Base-by-base conservation (phyloP, 2,329 filamentous ascomycete species). In the Ascochyta fabae region DNA sequence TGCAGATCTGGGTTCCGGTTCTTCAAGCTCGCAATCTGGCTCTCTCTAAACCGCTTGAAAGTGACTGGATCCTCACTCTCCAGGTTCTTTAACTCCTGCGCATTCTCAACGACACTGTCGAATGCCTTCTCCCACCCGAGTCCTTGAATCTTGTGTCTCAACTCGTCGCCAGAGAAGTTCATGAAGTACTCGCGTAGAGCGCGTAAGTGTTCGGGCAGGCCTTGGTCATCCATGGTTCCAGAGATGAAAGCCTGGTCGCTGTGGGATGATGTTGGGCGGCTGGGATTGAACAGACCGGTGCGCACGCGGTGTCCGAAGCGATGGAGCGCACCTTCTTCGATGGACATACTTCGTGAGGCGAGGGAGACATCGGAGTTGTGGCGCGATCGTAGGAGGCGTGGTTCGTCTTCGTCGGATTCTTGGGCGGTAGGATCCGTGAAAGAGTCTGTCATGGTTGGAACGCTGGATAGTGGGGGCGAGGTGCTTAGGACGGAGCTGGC, bases 251-350 rank as follows among this genome's bases (percentile, higher is more conserved):
- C 58, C 44, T 65, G 60, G 4, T 64, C 58, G 43, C 8, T 56
- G 34, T 51, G 48, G n/a, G 48, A 56, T 0, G 67, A 70, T 6
- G 62, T 60, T 7, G 69, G 72, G 15, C 64, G 72, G 7, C 61
- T 69, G 1, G 65, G 60, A 27, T 76, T 72, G 39, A 89, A 77
- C 34, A 90, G 81, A 55, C 88, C 85, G 38, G 86, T 84, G 19
- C 87, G 84, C 40, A 90, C 79, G 60, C 84, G 82, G 66, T 90
- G 87, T 27, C 87, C 86, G 34, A 90, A 82, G 24, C 88, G 85
- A 67, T 89, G 88, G 63, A 90, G 83, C 29, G 84, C 84, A 29
- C 88, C 88, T 81, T 91, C 88, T 77, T 91, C 88, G 41, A 86
- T 81, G 0, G 83, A 83, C 56, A 88, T 83, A 22, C 84, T 85